A percentile compares a stretch with the other conserved stretches of the same genome.
phyloP scores from a whole-genome alignment of 305 asterid species.

The Rubia balearica region DNA sequence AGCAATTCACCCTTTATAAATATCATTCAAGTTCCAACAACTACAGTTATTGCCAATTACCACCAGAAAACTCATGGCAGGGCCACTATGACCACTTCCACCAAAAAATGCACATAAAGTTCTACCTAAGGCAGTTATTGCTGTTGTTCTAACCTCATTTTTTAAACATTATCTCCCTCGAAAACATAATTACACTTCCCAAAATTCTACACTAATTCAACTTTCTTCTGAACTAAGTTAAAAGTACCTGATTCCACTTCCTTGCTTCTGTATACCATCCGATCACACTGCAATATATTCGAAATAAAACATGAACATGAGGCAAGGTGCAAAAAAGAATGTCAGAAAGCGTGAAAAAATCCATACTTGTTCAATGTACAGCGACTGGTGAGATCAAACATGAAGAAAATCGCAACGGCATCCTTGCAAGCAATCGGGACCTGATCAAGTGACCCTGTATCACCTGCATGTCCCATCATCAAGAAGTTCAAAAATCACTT shows the following conservation, averaged over 20 bases:
- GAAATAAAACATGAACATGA: neutral
- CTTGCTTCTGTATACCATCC: slow-evolving; percentile 84
- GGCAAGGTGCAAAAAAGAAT: neutral
- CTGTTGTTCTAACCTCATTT: neutral
- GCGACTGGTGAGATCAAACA: slow-evolving; percentile 85
- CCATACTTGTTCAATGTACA: slow-evolving; percentile 38
- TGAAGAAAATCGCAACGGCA: slow-evolving; percentile 72
- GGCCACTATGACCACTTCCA: slow-evolving; percentile 13
- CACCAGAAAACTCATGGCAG: slow-evolving; percentile 8
- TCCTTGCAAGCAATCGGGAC: slow-evolving; percentile 87
- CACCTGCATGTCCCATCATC: slow-evolving; percentile 35
- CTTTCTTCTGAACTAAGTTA: neutral
- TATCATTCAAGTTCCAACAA: slow-evolving; percentile 12
- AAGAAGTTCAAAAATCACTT: neutral
- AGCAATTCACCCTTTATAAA: slow-evolving; percentile 9
- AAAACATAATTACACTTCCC: neutral
- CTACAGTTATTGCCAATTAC: slow-evolving; percentile 17
- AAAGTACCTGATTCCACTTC: slow-evolving; percentile 84
- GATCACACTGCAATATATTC: slow-evolving; percentile 47
- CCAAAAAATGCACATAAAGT: slow-evolving; percentile 7
- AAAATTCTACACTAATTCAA: too few species aligned
- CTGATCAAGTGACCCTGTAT: slow-evolving; percentile 52
- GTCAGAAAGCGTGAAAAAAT: neutral
- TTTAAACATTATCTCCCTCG: neutral
- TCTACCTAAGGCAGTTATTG: slow-evolving; percentile 19